Percentiles rank a stretch among this genome's conserved stretches.
Conservation (phyloP, 305 asterid species). For the Striga hermonthica region DNA sequence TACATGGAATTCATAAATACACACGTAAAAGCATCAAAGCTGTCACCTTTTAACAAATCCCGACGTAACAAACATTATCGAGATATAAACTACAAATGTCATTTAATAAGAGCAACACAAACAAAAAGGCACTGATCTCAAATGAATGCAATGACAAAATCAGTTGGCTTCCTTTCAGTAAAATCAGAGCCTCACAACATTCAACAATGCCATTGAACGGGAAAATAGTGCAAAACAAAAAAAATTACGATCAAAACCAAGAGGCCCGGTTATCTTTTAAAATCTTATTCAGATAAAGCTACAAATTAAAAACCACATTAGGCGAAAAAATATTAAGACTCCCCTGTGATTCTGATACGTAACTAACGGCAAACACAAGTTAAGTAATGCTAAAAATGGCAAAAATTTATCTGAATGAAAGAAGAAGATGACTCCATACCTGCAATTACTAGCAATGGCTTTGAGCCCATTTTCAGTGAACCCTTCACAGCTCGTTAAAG, state of each 20-base stretch:
- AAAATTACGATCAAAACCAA: no score
- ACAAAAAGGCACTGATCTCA: not conserved
- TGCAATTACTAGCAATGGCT: conserved; percentile 68
- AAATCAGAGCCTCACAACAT: conserved; percentile 1
- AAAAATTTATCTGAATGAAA: conserved; percentile 13
- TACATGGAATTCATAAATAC: not conserved
- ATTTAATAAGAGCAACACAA: no score
- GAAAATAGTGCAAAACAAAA: no score
- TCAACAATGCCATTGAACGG: not conserved
- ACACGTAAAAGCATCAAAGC: conserved; percentile 1
- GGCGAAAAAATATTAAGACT: no score
- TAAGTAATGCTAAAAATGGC: no score
- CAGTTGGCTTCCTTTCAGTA: conserved; percentile 1
- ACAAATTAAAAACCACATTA: no score
- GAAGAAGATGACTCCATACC: conserved; percentile 36
- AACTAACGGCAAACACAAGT: no score
- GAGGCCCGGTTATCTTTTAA: no score
- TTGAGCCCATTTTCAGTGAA: conserved; percentile 69
- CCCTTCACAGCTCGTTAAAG: conserved; percentile 78
- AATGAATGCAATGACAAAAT: conserved; percentile 18
- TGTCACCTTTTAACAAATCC: conserved; percentile 14
- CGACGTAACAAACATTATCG: not conserved
- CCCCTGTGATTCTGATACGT: no score
- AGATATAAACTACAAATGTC: no score
- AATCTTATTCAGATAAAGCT: no score